A percentile compares a stretch with the other conserved stretches of the same genome.
Evolutionary conservation across 306 rosid species (phyloP).

Genomic region (Oemleria cerasiformis): DNA sequence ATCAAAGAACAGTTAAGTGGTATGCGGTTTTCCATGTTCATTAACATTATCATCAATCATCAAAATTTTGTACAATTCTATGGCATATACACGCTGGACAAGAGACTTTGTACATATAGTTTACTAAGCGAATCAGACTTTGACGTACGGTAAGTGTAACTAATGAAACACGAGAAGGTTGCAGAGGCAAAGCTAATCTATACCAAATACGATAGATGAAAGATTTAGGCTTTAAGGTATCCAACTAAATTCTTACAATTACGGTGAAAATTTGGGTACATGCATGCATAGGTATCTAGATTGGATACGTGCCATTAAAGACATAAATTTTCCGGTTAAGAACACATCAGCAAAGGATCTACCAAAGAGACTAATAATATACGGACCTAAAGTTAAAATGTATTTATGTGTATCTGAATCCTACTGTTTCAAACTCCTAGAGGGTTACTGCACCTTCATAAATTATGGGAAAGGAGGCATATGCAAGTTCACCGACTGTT

Average conservation of each 20-base stretch:
- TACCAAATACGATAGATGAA: not conserved
- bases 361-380: not conserved
- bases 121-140: too few species aligned
- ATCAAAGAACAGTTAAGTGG: not conserved
- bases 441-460: not conserved
- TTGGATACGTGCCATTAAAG: not conserved
- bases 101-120: too few species aligned
- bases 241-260: not conserved
- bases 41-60: too few species aligned
- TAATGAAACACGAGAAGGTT: not conserved
- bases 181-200: not conserved
- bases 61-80: not conserved
- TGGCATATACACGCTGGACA: not conserved
- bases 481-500: not conserved
- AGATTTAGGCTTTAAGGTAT: not conserved
- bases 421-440: not conserved
- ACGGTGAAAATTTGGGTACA: too few species aligned
- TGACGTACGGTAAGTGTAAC: too few species aligned
- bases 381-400: not conserved
- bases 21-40: too few species aligned
- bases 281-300: too few species aligned
- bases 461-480: not conserved
- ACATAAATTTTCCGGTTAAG: not conserved
- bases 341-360: not conserved
- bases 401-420: not conserved